A percentile compares a stretch with the other conserved stretches of the same genome.
Conservation (phyloP, 768 basidiomycete genomes). For the Rickenella mellea region DNA sequence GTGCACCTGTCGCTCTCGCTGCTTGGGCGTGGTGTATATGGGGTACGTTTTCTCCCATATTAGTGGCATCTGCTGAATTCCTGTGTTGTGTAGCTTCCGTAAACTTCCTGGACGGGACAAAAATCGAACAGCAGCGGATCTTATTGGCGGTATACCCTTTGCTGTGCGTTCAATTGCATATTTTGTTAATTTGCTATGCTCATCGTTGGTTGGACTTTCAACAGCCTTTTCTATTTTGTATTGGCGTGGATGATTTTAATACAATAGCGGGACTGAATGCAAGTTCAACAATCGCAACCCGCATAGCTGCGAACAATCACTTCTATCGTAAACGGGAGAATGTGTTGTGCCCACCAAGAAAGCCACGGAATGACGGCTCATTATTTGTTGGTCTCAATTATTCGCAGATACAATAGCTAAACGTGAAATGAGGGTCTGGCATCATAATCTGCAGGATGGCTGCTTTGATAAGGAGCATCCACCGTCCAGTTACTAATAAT, state of each 20-base stretch:
- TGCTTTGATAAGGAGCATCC: too few species aligned
- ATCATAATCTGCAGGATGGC: too few species aligned
- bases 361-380: too few species aligned
- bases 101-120: conserved; percentile 92
- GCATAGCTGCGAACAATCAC: too few species aligned
- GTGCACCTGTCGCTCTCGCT: conserved; percentile 75
- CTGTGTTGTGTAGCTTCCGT: conserved; percentile 58
- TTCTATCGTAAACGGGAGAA: too few species aligned
- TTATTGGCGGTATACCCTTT: conserved; percentile 95
- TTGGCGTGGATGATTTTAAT: conserved; percentile 97
- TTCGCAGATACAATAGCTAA: too few species aligned
- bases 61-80: neutral
- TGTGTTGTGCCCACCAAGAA: too few species aligned
- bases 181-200: conserved; percentile 6
- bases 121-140: conserved; percentile 84
- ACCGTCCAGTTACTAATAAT: too few species aligned
- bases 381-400: too few species aligned
- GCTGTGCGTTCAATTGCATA: conserved; percentile 51
- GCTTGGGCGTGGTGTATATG: conserved; percentile 97
- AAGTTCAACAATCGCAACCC: too few species aligned
- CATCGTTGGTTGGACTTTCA: neutral
- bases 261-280: conserved; percentile 42
- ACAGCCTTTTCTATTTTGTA: conserved; percentile 85
- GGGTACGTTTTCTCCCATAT: conserved; percentile 47
- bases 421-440: too few species aligned